Evolutionary conservation across 192 early-diverging fungal species (phyloP).

Genomic region (Backusella tuberculispora): DNA sequence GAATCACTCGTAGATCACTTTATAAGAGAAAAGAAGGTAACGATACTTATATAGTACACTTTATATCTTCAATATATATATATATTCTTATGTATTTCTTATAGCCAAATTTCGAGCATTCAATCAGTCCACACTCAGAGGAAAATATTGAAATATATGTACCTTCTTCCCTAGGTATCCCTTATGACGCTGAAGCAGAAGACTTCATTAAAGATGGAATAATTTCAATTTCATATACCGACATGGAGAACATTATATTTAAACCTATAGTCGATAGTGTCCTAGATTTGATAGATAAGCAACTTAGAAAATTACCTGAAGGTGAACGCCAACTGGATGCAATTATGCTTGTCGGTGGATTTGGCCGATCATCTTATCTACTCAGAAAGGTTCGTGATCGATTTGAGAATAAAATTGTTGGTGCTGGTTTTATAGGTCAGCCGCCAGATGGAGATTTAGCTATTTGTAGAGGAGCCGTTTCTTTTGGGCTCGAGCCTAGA

Average conservation of each 20-base stretch:
- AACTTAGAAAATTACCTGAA: slow-evolving; percentile 43
- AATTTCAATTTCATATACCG: slow-evolving; percentile 44
- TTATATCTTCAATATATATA: too few species aligned
- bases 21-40: slow-evolving; percentile 52
- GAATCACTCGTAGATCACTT: slow-evolving; percentile 48
- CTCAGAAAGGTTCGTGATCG: slow-evolving; percentile 43
- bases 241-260: slow-evolving; percentile 49
- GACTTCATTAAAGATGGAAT: slow-evolving; percentile 27
- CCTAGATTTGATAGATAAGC: slow-evolving; percentile 46
- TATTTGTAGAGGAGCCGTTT: slow-evolving; percentile 57
- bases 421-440: slow-evolving; percentile 46
- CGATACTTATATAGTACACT: background rate
- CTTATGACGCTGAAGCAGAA: background rate
- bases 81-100: background rate
- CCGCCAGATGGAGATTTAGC: slow-evolving; percentile 50
- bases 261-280: slow-evolving; percentile 51
- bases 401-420: slow-evolving; percentile 27
- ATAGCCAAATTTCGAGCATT: slow-evolving; percentile 48
- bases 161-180: slow-evolving; percentile 32
- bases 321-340: slow-evolving; percentile 35
- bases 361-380: slow-evolving; percentile 55
- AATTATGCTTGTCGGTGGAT: slow-evolving; percentile 58
- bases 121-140: slow-evolving; percentile 43
- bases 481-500: slow-evolving; percentile 50
- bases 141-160: slow-evolving; percentile 47